Base-by-base conservation (phyloP, 257 asterid genomes). In the Ballota nigra region DNA sequence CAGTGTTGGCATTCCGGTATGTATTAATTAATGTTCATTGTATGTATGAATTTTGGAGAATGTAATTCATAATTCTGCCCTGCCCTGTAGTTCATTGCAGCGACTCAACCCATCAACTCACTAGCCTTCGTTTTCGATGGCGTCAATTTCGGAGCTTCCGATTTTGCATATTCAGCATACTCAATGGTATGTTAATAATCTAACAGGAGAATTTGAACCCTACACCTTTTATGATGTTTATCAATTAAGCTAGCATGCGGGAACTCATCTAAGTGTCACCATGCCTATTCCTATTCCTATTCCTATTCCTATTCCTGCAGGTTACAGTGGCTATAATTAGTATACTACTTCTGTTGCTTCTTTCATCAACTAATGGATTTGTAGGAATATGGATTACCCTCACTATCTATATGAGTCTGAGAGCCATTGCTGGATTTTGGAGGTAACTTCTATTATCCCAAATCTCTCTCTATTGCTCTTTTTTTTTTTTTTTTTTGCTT, bases 101-200 rank as follows among this genome's bases (percentile, higher is more conserved):
- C 86, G 10, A 83, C 95, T 51, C 95, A 86, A 47, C 96, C 97
- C 20, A 82, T 88, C 81, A 90, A 88, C 70, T 82, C 91, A 2
- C 22, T 90, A 73, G 92, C 96, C 67, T 90, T 90, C 29, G 96
- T 90, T 24, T 86, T 88, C 34, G 97, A 90, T 55, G 95, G 95
- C 23, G 86, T 89, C 16, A 88, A 88, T 67, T 86, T 88, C 61
- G 92, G 95, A 28, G 95, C 89, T 22, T 86, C 95, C 0, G 95
- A 88, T 79, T 88, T 88, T 72, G 88, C 89, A 19, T 88, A 88
- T 66, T 70, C 90, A 34, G 91, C 96, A 23, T 85, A 75, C 76
- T 89, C 92, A 12, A 85, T 87, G 88, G 91, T 85, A 79, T 34
- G 52, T n/a, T n/a, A n/a, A n/a, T n/a, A n/a, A n/a, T n/a, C n/a